Base-by-base conservation (phyloP, 1,284 basidiomycete genomes). In the Austroboletus niveus region DNA sequence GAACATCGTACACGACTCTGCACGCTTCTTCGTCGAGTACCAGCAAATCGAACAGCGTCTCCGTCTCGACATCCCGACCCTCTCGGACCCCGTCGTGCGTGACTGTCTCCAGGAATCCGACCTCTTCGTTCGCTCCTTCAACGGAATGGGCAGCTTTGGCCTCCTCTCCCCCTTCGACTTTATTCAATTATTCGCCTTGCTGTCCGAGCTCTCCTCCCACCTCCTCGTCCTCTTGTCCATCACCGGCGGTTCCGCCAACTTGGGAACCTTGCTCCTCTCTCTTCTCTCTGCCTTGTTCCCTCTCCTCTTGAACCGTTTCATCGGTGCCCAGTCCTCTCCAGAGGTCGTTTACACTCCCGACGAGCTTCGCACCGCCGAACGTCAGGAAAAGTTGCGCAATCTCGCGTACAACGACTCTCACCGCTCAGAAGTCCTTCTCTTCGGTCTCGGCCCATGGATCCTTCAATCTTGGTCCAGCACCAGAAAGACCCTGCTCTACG, bases 41-140 rank as follows among this genome's bases (percentile, higher is more conserved):
- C 77, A 84, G 51, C 90, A 90, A 66, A 77, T 93, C 64, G 78
- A 84, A 56, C 83, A 87, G 56, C 82, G 88, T 53, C 75, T 93
- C 27, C 82, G 81, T 39, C 78, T 92, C 50, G 88, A 92, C 60
- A 78, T 90, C 38, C 89, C 88, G 48, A 85, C 87, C 5, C 74
- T 91, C 44, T 76, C 84, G 44, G 85, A 90, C 61, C 84, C 88
- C 36, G 67, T 75, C 54, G 75, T 87, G 20, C 81, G 83, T 49
- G 87, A 89, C 59, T 77, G 92, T 31, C 74, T 92, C n/a, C 82
- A 87, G 57, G 90, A 93, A 69, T 89, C 89, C 14, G 90, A 90
- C 60, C 76, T 87, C 24, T 88, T 89, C 61, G 85, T 88, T 42
- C 77, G 81, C 52, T 87, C 88, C 8, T 87, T 92, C 66, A 81